Evolutionary conservation across 163 green algal genomes (phyloP).

Genomic region (Scenedesmus sp.): DNA sequence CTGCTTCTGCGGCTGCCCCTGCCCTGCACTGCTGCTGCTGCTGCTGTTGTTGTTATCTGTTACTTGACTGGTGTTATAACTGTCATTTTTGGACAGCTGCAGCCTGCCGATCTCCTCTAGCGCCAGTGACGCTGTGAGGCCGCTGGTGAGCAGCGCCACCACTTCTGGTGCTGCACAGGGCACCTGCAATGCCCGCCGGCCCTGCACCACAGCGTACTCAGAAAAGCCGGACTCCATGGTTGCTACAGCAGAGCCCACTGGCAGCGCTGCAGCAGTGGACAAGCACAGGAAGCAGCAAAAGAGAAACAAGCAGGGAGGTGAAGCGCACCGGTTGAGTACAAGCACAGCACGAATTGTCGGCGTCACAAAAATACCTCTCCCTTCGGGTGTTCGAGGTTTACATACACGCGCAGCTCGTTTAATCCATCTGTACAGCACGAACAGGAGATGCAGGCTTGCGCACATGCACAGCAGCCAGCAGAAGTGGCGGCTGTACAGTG

Average conservation of each 20-base stretch:
- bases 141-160: conserved; percentile 87
- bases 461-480: conserved; percentile 10
- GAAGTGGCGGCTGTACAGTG: background rate
- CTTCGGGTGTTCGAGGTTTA: too few species aligned
- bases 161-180: conserved; percentile 70
- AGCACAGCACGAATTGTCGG: too few species aligned
- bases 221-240: conserved; percentile 81
- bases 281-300: conserved; percentile 4
- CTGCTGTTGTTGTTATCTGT: background rate
- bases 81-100: conserved; percentile 31
- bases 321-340: background rate
- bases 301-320: background rate
- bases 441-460: background rate
- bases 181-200: conserved; percentile 73
- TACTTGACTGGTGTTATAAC: conserved; percentile 1
- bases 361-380: too few species aligned
- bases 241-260: conserved; percentile 69
- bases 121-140: conserved; percentile 92
- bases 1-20: conserved; percentile 43
- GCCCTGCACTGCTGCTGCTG: background rate
- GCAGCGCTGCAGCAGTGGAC: conserved; percentile 50
- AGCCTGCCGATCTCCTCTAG: conserved; percentile 75
- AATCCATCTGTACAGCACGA: too few species aligned
- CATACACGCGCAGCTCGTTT: too few species aligned
- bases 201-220: conserved; percentile 76